These are phyloP conservation scores for Acanthamoeba castellanii DNA, from an alignment of 208 protist genomes.

Conservation along the genomic window DNA sequence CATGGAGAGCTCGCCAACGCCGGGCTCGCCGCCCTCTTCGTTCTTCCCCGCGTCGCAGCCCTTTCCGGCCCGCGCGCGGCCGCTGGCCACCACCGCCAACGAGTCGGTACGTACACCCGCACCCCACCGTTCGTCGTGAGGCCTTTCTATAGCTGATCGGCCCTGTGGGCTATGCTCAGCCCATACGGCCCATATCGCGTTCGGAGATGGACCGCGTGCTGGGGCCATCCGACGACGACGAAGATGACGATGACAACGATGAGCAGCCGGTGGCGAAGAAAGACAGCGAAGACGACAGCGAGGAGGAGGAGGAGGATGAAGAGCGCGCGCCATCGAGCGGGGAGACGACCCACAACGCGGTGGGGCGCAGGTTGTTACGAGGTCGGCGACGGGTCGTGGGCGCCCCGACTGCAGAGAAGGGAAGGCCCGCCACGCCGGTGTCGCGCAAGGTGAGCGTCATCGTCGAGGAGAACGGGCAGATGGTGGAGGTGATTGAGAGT, in stretches of 20 bases:
- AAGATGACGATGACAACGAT: not conserved
- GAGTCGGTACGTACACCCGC: no score
- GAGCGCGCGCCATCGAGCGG: not conserved
- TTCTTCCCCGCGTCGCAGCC: no score
- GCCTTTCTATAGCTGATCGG: not conserved
- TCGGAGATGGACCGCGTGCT: not conserved
- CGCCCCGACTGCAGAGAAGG: not conserved
- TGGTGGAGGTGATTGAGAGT: conserved; percentile 32
- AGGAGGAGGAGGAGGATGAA: not conserved
- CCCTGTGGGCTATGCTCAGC: not conserved
- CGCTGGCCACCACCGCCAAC: no score
- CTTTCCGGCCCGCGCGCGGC: no score
- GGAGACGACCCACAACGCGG: not conserved
- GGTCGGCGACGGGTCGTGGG: not conserved
- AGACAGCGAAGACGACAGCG: not conserved
- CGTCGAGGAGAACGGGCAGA: conserved; percentile 31
- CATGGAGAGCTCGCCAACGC: not conserved
- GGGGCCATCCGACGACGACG: not conserved
- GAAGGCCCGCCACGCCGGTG: not conserved
- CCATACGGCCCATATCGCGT: not conserved
- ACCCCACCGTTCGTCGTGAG: no score
- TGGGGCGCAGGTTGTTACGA: not conserved
- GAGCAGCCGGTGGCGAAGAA: not conserved
- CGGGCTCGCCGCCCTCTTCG: not conserved
- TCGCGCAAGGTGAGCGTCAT: not conserved